Evolutionary conservation across 768 basidiomycete genomes (phyloP).

Genomic region (Auricularia auricula-judae): DNA sequence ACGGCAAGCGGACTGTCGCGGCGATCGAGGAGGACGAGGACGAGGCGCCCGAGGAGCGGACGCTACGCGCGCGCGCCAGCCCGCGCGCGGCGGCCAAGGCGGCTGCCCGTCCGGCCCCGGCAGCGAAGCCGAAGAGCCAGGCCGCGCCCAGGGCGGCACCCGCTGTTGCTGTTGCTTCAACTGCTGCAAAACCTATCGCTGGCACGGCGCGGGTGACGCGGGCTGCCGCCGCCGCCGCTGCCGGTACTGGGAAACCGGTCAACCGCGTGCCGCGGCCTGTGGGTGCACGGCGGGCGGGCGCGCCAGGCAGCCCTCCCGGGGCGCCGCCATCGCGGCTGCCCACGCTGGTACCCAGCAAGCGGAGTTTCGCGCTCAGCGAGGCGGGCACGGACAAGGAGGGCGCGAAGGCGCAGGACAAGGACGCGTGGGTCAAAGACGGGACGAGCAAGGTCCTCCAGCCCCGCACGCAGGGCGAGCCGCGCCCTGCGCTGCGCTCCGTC

Average conservation of each 20-base stretch:
- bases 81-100: neutral
- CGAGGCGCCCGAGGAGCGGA: neutral
- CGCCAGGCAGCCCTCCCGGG: conserved; percentile 37
- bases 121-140: neutral
- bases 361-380: conserved; percentile 17
- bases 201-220: conserved; percentile 63
- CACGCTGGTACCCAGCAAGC: conserved; percentile 51
- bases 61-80: neutral
- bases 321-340: conserved; percentile 71
- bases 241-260: conserved; percentile 32
- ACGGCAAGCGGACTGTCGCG: conserved; percentile 44
- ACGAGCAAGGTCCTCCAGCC: conserved; percentile 19
- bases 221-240: conserved; percentile 39
- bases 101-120: neutral
- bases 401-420: conserved; percentile 39
- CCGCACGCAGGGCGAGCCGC: conserved; percentile 63
- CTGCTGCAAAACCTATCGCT: neutral
- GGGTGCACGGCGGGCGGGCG: conserved; percentile 27
- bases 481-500: conserved; percentile 63
- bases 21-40: conserved; percentile 21
- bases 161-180: too few species aligned
- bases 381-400: conserved; percentile 16
- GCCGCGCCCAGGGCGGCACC: conserved; percentile 50
- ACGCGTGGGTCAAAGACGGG: conserved; percentile 30
- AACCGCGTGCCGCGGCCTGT: conserved; percentile 19